phyloP scores from a whole-genome alignment of 2,329 filamentous ascomycete species.

The Pseudogymnoascus sp. region DNA sequence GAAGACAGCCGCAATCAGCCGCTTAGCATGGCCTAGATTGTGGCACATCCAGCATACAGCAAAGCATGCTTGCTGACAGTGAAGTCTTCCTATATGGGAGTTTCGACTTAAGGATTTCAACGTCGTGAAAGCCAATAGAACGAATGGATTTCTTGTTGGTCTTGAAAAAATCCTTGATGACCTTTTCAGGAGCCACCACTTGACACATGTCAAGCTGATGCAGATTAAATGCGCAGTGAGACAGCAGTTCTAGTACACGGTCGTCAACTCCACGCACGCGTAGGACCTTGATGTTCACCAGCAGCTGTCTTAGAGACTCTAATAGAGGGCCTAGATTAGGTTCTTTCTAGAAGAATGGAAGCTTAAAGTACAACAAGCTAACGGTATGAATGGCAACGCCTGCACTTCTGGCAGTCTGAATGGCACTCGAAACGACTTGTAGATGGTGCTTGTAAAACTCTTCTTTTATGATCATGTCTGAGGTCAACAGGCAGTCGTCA shows the following conservation, averaged over 20 bases:
- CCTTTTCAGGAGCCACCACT: constrained; percentile 1
- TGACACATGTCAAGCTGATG: constrained; percentile 10
- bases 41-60: constrained; percentile 14
- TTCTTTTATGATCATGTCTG: too few species aligned
- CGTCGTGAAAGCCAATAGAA: not conserved
- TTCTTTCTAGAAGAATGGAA: constrained; percentile 10
- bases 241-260: too few species aligned
- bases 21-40: constrained; percentile 16
- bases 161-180: constrained; percentile 10
- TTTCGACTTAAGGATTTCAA: not conserved
- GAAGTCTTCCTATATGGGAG: not conserved
- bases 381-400: too few species aligned
- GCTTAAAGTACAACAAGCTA: not conserved
- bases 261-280: too few species aligned
- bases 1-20: constrained; percentile 12
- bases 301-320: constrained; percentile 10
- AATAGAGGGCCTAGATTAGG: constrained; percentile 12
- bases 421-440: too few species aligned
- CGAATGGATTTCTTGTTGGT: constrained; percentile 7
- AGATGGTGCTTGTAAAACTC: too few species aligned
- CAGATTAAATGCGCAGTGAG: too few species aligned
- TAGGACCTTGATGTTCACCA: not conserved
- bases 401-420: too few species aligned
- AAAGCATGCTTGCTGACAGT: not conserved
- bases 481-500: too few species aligned